Percentiles rank a stretch among this genome's conserved stretches.
Evolutionary conservation across 1,139 yeast species (phyloP).

Genomic region (Kazachstania sp.): DNA sequence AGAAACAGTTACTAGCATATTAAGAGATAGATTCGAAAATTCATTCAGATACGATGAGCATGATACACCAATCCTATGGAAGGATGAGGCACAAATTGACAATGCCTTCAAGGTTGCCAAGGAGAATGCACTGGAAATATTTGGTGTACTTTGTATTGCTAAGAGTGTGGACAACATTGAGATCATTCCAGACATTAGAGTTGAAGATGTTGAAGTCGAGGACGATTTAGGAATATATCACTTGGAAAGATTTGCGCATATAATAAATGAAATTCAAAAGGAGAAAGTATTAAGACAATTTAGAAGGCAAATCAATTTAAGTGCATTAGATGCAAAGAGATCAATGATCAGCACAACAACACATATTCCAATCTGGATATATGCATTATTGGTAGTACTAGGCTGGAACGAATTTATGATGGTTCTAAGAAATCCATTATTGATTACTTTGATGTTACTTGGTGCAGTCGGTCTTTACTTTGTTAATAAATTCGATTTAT

Average conservation of each 20-base stretch:
- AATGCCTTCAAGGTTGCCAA: conserved; percentile 52
- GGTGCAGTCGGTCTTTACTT: conserved; percentile 55
- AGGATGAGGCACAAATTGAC: conserved; percentile 65
- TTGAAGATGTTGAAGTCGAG: conserved; percentile 35
- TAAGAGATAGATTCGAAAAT: conserved; percentile 72
- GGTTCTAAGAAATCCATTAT: conserved; percentile 71
- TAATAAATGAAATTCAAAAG: conserved; percentile 52
- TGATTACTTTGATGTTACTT: conserved; percentile 51
- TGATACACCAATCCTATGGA: conserved; percentile 80
- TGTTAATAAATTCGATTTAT: conserved; percentile 60
- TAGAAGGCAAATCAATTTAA: conserved; percentile 70
- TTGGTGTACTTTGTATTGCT: conserved; percentile 57
- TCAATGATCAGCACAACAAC: conserved; percentile 63
- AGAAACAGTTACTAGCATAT: conserved; percentile 46
- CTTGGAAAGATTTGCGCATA: conserved; percentile 42
- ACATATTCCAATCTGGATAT: conserved; percentile 77
- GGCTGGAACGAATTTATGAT: conserved; percentile 98
- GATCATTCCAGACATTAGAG: conserved; percentile 46
- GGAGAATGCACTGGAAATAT: conserved; percentile 43
- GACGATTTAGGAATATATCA: conserved; percentile 32
- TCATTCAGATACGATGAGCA: conserved; percentile 72
- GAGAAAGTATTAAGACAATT: conserved; percentile 51
- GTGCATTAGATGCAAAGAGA: conserved; percentile 77
- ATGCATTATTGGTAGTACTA: conserved; percentile 57
- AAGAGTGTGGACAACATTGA: conserved; percentile 43